Evolutionary conservation across 768 basidiomycete species (phyloP), one percentile per base, ranked within the genome.

Genomic region (Gelatoporia subvermispora): DNA sequence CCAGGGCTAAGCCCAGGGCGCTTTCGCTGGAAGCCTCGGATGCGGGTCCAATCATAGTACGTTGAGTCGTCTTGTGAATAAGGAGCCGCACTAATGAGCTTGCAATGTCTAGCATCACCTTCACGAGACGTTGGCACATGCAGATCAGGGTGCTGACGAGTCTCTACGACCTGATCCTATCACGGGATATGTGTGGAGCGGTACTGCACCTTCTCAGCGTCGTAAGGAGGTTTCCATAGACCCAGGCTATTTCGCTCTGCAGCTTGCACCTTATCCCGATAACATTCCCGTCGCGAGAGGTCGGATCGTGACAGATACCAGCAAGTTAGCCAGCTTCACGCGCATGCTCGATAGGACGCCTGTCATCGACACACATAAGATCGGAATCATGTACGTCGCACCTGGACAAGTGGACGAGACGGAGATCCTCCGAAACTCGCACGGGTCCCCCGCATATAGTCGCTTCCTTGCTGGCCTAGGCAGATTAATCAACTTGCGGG

Each of bases 311-410:
- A 63, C 72, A 4, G 78, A 84, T 41, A 70, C 78, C 9, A 71
- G 82, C 1, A 65, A 69, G 13, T 74, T 88, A 35, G 67, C 77
- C 3, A 70, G 75, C 22, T 80, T 85, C 50, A 71, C 93, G 53
- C 72, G 76, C 21, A 76, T 75, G 7, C 75, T 98, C 39, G 93
- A 96, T 57, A 72, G 78, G 37, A 86, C 88, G 36, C 94, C 93
- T 0, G 93, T 98, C 57, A 94, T 99, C 51, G 96, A 99, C 66
- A 93, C 90, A 0, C 92, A 98, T 67, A 95, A 96, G 66, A 86
- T 98, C 31, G 96, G 92, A 3, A 87, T 99, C 48, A 76, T 99
- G 70, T 99, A 98, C 59, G 95, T 93, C 39, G 94, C 88, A 0
- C 90, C 92, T 3, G 92, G 91, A 2, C 96, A 98, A 66, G 83